Base-by-base conservation (phyloP, 2,329 filamentous ascomycete species). In the Phaeosphaeriaceae sp. region DNA sequence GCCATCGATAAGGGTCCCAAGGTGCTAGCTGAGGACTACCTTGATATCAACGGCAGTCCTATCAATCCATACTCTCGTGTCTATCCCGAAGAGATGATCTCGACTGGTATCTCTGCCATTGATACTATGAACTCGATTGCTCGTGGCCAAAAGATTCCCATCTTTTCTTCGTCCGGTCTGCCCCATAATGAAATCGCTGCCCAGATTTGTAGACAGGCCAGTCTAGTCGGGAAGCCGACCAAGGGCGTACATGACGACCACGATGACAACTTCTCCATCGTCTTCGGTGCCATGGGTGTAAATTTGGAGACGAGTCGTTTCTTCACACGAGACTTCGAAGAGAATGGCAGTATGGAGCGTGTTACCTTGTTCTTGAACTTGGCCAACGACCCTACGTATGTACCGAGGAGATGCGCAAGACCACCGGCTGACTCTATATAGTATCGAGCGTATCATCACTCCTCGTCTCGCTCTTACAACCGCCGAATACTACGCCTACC, bases 51-150 rank as follows among this genome's bases (percentile, higher is more conserved):
- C 81, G 94, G 94, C 73, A 94, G 87, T 76, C 93, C 94, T 52
- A 99, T 99, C 79, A 99, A 99, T 81, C 94, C 94, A 54, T 97
- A 94, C 81, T 93, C 92, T 54, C 87, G 94, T 81, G 93, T 96
- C 64, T 99, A 99, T 74, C 94, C 94, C 70, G 94, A 99, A 81
- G 95, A 99, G 79, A 99, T 99, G 93, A 97, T 99, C 70, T 94
- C 93, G 29, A 99, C 94, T 39, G 94, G 94, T 86, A 99, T 99
- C 76, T 97, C 93, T 56, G 92, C 94, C 72, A 97, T 99, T 70
- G 93, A 97, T 74, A 96, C 92, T 54, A 97, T 97, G 93, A 83
- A 83, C 74, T 83, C 80, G 42, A 96, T 97, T 76, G 94, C 95
- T 60, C 92, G 94, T 85, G 94, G 94, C 56, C 94, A 99, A 77